phyloP scores from a whole-genome alignment of 2,329 filamentous ascomycete genomes.

The Aspergillus spinulosporus region DNA sequence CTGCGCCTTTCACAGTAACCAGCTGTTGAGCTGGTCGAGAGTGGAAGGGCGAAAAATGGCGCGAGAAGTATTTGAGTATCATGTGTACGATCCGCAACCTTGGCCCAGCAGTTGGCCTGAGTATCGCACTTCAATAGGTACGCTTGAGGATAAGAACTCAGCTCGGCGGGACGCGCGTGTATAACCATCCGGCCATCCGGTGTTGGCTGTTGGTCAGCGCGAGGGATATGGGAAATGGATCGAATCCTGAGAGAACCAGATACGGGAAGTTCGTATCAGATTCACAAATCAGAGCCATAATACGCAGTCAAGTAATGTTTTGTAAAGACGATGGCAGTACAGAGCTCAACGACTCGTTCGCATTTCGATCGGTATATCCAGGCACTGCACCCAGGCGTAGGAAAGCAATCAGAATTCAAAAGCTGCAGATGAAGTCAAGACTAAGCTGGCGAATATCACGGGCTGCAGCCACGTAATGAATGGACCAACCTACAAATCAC shows the following conservation, averaged over 20 bases:
- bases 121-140: not conserved
- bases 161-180: not conserved
- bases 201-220: not conserved
- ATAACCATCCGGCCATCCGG: not conserved
- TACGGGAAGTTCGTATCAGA: not conserved
- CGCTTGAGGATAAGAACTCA: not conserved
- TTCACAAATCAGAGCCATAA: not conserved
- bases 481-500: slow-evolving; percentile 17
- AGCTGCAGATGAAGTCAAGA: not conserved
- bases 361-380: not conserved
- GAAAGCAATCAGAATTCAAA: slow-evolving; percentile 3
- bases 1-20: not conserved
- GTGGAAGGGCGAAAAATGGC: slow-evolving; percentile 1
- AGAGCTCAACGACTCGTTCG: not conserved
- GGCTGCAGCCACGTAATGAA: slow-evolving; percentile 11
- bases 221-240: not conserved
- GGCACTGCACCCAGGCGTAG: not conserved
- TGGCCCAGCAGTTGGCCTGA: not conserved
- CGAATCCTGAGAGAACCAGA: no score
- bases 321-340: slow-evolving; percentile 4
- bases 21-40: not conserved
- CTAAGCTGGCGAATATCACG: slow-evolving; percentile 8
- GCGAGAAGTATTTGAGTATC: slow-evolving; percentile 6
- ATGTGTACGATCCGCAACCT: slow-evolving; percentile 1
- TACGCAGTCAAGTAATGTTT: not conserved